Conservation (phyloP, 2,329 filamentous ascomycete species). For the Dactylonectria estremocensis region DNA sequence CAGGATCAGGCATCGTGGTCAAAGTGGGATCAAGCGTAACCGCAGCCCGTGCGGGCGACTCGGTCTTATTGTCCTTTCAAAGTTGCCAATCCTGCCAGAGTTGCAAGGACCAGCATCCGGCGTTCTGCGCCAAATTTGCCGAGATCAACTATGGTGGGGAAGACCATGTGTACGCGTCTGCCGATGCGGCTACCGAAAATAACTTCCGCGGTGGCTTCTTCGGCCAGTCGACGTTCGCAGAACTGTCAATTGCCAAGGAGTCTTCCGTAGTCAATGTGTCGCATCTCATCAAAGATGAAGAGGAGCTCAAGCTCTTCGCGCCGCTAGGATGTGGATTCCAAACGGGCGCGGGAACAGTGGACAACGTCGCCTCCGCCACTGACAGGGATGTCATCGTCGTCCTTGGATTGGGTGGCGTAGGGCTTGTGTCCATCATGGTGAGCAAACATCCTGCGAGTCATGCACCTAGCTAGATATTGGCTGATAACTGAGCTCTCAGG, state of each 20-base stretch:
- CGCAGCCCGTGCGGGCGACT: not conserved
- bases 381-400: constrained; percentile 2
- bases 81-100: not conserved
- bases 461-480: not conserved
- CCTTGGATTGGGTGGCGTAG: constrained; percentile 21
- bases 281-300: not conserved
- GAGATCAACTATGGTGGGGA: constrained; percentile 8
- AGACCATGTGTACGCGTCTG: not conserved
- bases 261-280: constrained; percentile 8
- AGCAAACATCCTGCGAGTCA: not conserved
- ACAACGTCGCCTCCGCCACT: constrained; percentile 12
- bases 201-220: constrained; percentile 1
- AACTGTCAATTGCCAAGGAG: constrained; percentile 2
- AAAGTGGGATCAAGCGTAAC: constrained; percentile 1
- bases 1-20: not conserved
- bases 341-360: constrained; percentile 22
- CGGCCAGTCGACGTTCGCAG: constrained; percentile 3
- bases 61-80: constrained; percentile 3
- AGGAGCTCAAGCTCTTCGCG: not conserved
- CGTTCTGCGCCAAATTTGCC: not conserved
- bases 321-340: not conserved
- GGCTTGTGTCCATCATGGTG: constrained; percentile 21
- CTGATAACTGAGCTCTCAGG: not conserved
- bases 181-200: not conserved
- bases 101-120: not conserved